Percentiles rank a stretch among this genome's conserved stretches.
These are phyloP conservation scores for Diplodia scrobiculata DNA, from an alignment of 2,329 filamentous ascomycete species.

Conservation along the genomic window DNA sequence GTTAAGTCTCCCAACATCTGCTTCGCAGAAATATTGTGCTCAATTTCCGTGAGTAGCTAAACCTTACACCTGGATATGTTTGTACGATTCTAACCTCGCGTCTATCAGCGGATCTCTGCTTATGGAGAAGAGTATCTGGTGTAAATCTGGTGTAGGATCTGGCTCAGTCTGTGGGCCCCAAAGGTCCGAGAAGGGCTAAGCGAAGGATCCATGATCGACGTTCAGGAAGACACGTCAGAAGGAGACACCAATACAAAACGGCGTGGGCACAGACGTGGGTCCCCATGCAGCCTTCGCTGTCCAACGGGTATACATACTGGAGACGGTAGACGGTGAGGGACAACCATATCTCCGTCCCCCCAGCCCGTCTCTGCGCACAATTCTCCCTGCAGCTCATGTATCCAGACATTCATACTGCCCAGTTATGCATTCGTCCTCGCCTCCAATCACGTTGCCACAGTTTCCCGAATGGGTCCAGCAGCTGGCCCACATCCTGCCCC, in stretches of 20 bases:
- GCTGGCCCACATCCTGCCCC: slow-evolving; percentile 19
- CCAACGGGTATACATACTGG: neutral
- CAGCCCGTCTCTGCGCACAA: neutral
- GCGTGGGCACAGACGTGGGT: slow-evolving; percentile 5
- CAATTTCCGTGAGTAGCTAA: too few species aligned
- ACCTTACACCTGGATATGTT: too few species aligned
- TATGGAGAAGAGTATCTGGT: too few species aligned
- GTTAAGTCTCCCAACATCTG: neutral
- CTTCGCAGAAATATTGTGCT: neutral
- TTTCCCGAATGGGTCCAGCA: slow-evolving; percentile 21
- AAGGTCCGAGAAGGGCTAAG: slow-evolving; percentile 4
- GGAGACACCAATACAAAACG: neutral
- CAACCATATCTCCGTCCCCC: neutral
- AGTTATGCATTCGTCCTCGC: neutral
- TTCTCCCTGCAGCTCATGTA: neutral
- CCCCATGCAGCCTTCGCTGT: slow-evolving; percentile 20
- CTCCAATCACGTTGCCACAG: neutral
- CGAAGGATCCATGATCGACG: slow-evolving; percentile 24
- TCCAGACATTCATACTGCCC: neutral
- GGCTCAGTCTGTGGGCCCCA: neutral
- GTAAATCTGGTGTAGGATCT: too few species aligned
- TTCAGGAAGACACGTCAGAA: slow-evolving; percentile 17
- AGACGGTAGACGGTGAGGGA: slow-evolving; percentile 7
- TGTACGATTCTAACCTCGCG: too few species aligned
- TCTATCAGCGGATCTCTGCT: too few species aligned